These are phyloP conservation scores for Nemania serpens DNA, from an alignment of 2,329 filamentous ascomycete genomes.

Conservation along the genomic window DNA sequence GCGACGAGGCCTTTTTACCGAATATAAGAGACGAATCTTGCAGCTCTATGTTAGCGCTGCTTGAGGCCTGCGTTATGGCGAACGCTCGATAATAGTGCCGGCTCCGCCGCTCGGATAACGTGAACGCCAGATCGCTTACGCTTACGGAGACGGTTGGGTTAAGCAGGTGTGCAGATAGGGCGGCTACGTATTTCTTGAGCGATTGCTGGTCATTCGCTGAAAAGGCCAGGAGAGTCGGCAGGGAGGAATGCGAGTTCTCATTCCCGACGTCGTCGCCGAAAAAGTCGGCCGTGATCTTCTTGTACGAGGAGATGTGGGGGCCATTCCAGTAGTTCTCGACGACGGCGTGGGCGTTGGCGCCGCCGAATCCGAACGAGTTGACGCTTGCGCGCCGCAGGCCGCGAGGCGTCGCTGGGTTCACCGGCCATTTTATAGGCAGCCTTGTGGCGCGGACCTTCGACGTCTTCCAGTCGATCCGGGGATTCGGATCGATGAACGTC, in stretches of 20 bases:
- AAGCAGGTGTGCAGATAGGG: slow-evolving; percentile 33
- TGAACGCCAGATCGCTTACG: slow-evolving; percentile 38
- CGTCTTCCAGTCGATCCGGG: slow-evolving; percentile 27
- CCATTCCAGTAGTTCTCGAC: slow-evolving; percentile 27
- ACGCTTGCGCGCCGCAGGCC: slow-evolving; percentile 35
- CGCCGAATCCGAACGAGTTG: slow-evolving; percentile 45
- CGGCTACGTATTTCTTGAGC: slow-evolving; percentile 32
- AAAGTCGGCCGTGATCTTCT: slow-evolving; percentile 8
- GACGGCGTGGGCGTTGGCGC: slow-evolving; percentile 43
- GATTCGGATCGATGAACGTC: slow-evolving; percentile 29
- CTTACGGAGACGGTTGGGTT: slow-evolving; percentile 34
- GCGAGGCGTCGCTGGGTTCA: not conserved
- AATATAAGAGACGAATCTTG: not conserved
- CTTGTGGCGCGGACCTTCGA: slow-evolving; percentile 24
- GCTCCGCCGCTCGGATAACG: slow-evolving; percentile 34
- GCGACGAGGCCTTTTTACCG: slow-evolving; percentile 1
- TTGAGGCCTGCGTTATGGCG: slow-evolving; percentile 14
- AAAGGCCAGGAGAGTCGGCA: slow-evolving; percentile 24
- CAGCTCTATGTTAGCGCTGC: slow-evolving; percentile 8
- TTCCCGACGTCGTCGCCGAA: slow-evolving; percentile 21
- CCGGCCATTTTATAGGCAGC: slow-evolving; percentile 33
- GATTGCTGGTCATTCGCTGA: slow-evolving; percentile 36
- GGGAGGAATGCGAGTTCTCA: slow-evolving; percentile 32
- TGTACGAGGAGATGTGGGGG: slow-evolving; percentile 18
- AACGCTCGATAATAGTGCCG: slow-evolving; percentile 33